Evolutionary conservation across 2,329 filamentous ascomycete species (phyloP), one percentile per base, ranked within the genome.

Genomic region (Colletotrichum lindemuthianum): DNA sequence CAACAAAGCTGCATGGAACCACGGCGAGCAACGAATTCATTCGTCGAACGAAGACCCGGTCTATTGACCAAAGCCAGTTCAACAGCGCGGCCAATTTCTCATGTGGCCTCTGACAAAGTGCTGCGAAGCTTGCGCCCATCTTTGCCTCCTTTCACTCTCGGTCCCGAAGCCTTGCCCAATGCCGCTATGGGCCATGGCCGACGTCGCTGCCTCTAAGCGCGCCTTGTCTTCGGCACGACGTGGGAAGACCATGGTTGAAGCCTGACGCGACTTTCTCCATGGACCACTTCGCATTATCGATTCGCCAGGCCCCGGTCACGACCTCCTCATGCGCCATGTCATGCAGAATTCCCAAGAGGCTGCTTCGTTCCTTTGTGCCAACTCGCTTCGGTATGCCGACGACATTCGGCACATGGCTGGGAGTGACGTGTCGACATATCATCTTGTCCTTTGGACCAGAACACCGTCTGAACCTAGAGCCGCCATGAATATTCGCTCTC

Each of bases 281-380:
- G 33, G 24, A 47, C 47, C 51, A 48, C 47, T 51, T 39, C 48
- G 51, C 58, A 61, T 56, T 37, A 15, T 39, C 32, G 45, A 37
- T 33, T 61, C 37, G 45, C 51, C 15, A 56, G 50, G 15, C n/a
- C 47, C 49, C 60, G 60, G 60, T 50, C 24, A 24, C 24, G 24
- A 64, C 50, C 55, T 55, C 12, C 47, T 37, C 58, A 65, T 56
- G 58, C 47, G 45, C 58, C 36, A 56, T 60, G 51, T 52, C 61
- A 65, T 61, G 58, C 58, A 61, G 44, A 43, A 8, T 24, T 41
- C 51, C 13, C 40, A 16, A 40, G 15, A 34, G 15, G 40, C 10
- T 56, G 13, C 15, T 40, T 24, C 24, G 32, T 36, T 24, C 47
- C 15, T 56, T 47, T 51, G 57, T 51, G 40, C 50, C 34, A n/a